Evolutionary conservation across 495 filamentous ascomycete species (phyloP).

Genomic region (Aspergillus nanangensis): DNA sequence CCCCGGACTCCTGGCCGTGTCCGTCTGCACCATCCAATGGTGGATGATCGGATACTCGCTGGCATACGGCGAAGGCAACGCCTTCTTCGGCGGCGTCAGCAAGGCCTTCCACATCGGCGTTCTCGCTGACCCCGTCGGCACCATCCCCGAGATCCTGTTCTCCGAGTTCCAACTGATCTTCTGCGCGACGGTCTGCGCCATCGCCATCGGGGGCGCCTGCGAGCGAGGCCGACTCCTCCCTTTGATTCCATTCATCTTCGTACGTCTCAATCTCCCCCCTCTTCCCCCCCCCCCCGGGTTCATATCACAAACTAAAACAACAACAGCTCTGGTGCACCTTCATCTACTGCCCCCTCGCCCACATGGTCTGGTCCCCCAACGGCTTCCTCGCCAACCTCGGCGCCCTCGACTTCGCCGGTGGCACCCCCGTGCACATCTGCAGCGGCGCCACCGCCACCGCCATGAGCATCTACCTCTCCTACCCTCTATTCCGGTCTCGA

Average conservation of each 20-base stretch:
- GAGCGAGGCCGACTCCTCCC: conserved; percentile 47
- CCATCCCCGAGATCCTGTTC: conserved; percentile 48
- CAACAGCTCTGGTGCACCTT: conserved; percentile 40
- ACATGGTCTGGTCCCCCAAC: conserved; percentile 41
- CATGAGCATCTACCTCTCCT: conserved; percentile 38
- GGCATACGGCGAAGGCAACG: conserved; percentile 33
- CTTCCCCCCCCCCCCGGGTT: background rate
- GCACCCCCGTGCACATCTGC: conserved; percentile 45
- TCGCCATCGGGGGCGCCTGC: conserved; percentile 41
- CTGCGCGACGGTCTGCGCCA: conserved; percentile 42
- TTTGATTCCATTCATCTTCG: conserved; percentile 47
- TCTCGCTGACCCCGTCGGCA: conserved; percentile 34
- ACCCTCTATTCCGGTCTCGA: conserved; percentile 36
- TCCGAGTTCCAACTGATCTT: conserved; percentile 51
- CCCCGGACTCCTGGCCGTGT: conserved; percentile 38
- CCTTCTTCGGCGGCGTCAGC: conserved; percentile 34
- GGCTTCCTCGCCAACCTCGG: conserved; percentile 34
- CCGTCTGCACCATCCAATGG: conserved; percentile 43
- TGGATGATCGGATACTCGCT: conserved; percentile 41
- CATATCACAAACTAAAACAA: conserved; percentile 1
- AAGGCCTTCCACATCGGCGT: conserved; percentile 35
- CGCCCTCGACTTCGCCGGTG: conserved; percentile 43
- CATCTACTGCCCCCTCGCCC: conserved; percentile 39
- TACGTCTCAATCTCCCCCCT: conserved; percentile 10
- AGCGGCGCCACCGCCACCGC: conserved; percentile 40